phyloP scores from a whole-genome alignment of 75 land plant species.

The Pinus taeda region DNA sequence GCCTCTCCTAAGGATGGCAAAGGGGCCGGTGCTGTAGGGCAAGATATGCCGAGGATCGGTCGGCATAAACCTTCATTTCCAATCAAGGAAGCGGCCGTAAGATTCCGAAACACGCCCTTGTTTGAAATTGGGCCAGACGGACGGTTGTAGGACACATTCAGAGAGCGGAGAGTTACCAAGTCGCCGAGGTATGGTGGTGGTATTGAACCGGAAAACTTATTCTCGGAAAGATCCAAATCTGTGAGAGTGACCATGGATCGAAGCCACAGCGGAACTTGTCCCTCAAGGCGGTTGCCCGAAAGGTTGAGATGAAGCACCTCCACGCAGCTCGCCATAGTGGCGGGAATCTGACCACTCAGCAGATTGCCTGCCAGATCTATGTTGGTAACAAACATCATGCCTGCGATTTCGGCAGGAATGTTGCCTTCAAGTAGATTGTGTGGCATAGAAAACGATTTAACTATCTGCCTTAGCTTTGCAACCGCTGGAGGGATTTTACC shows the following conservation, averaged over 20 bases:
- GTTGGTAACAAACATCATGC: conserved; percentile 4
- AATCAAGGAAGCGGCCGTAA: conserved; percentile 8
- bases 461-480: conserved; percentile 2
- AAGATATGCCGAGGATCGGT: background rate
- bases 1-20: background rate
- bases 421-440: conserved; percentile 8
- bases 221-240: conserved; percentile 13
- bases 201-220: conserved; percentile 11
- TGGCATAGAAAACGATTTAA: background rate
- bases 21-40: background rate
- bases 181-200: conserved; percentile 16
- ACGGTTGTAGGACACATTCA: conserved; percentile 34
- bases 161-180: background rate
- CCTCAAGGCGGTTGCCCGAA: conserved; percentile 11
- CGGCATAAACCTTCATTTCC: conserved; percentile 32
- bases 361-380: conserved; percentile 12
- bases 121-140: conserved; percentile 24
- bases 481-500: conserved; percentile 12
- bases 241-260: background rate
- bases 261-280: conserved; percentile 15
- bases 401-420: conserved; percentile 16
- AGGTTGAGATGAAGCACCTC: conserved; percentile 23
- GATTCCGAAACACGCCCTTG: conserved; percentile 6
- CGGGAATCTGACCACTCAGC: conserved; percentile 18
- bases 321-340: conserved; percentile 11